phyloP scores from a whole-genome alignment of 805 yeast species.

The Wickerhamiella allomyrinae region DNA sequence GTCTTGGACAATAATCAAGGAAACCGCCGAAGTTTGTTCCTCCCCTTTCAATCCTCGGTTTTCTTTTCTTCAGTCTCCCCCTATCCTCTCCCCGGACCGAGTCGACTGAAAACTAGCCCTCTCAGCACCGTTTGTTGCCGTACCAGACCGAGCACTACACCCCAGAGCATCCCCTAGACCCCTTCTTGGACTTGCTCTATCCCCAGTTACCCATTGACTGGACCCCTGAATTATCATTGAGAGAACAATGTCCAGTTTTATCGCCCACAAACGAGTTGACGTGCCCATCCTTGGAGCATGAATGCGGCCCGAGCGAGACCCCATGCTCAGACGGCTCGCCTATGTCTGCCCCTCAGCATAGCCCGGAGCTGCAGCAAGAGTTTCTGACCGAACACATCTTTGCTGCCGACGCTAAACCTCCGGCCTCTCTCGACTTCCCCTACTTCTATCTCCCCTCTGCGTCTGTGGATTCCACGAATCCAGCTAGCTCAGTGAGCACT shows the following conservation, averaged over 20 bases:
- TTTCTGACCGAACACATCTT: too few species aligned
- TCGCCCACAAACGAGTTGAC: background rate
- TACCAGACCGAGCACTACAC: background rate
- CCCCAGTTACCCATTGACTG: background rate
- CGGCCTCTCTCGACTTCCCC: too few species aligned
- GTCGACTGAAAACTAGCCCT: background rate
- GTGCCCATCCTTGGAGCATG: background rate
- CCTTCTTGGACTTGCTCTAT: slow-evolving; percentile 2
- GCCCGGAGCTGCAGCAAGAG: background rate
- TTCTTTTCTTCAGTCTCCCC: background rate
- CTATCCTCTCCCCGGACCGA: background rate
- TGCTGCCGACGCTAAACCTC: too few species aligned
- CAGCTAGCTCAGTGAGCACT: too few species aligned
- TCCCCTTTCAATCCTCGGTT: too few species aligned
- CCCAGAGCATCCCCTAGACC: slow-evolving; percentile 1
- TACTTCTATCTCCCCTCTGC: too few species aligned
- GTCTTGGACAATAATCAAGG: too few species aligned
- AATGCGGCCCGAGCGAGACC: background rate
- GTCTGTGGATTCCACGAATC: too few species aligned
- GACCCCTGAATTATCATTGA: background rate
- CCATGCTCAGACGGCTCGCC: background rate
- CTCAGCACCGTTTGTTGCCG: slow-evolving; percentile 1
- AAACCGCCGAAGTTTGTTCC: too few species aligned
- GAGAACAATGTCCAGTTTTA: background rate
- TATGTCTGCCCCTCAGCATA: background rate